phyloP scores from a whole-genome alignment of 306 rosid species.

The Cicer judaicum region DNA sequence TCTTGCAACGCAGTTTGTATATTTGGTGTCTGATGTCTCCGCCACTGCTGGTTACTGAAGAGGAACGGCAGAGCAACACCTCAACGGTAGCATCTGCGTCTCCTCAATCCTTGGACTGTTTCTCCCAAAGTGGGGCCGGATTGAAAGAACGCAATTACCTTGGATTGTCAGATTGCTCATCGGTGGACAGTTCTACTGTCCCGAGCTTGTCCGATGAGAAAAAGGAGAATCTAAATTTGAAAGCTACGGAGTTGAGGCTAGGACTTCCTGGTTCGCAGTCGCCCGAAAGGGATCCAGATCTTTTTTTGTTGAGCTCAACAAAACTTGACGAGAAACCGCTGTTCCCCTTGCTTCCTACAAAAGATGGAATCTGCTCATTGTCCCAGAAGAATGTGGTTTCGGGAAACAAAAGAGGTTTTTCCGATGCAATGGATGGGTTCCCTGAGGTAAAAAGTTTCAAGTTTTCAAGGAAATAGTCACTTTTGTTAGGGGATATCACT shows the following conservation, averaged over 20 bases:
- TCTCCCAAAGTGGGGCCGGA: slow-evolving; percentile 55
- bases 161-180: slow-evolving; percentile 81
- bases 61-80: slow-evolving; percentile 59
- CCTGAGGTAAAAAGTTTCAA: slow-evolving; percentile 51
- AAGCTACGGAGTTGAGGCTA: slow-evolving; percentile 85
- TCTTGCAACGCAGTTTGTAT: slow-evolving; percentile 38
- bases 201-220: slow-evolving; percentile 60
- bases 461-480: neutral
- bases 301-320: slow-evolving; percentile 50
- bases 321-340: slow-evolving; percentile 75
- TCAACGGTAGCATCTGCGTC: slow-evolving; percentile 58
- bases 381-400: slow-evolving; percentile 70
- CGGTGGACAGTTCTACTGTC: slow-evolving; percentile 75
- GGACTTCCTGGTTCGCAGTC: slow-evolving; percentile 94
- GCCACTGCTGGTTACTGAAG: slow-evolving; percentile 68
- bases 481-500: too few species aligned
- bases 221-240: slow-evolving; percentile 64
- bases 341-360: slow-evolving; percentile 77
- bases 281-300: slow-evolving; percentile 64
- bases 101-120: slow-evolving; percentile 58
- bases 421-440: slow-evolving; percentile 71
- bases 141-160: slow-evolving; percentile 83
- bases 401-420: slow-evolving; percentile 83
- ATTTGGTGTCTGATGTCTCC: slow-evolving; percentile 67
- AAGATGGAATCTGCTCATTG: slow-evolving; percentile 65